These are phyloP conservation scores for Zopfochytrium polystomum DNA, from an alignment of 371 early-diverging fungal species.

Conservation along the genomic window DNA sequence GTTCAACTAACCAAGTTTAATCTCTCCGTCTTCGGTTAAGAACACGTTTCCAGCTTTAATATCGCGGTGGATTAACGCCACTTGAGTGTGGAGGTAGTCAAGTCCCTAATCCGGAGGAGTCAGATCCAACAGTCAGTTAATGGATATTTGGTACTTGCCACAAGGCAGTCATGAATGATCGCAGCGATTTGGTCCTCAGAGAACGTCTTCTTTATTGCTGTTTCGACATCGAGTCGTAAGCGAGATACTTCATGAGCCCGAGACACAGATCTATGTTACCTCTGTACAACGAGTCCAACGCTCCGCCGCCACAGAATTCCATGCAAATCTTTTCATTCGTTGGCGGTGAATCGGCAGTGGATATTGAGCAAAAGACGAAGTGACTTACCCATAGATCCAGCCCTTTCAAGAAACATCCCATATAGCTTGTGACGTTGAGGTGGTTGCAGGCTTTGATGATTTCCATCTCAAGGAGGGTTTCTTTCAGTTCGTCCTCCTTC, in stretches of 20 bases:
- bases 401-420: slow-evolving; percentile 54
- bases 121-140: background rate
- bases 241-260: background rate
- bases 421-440: slow-evolving; percentile 50
- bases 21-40: slow-evolving; percentile 59
- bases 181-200: slow-evolving; percentile 59
- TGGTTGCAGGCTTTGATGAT: slow-evolving; percentile 51
- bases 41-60: slow-evolving; percentile 82
- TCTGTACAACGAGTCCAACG: slow-evolving; percentile 52
- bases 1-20: slow-evolving; percentile 59
- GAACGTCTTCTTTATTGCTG: slow-evolving; percentile 56
- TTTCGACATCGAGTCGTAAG: background rate
- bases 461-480: slow-evolving; percentile 60
- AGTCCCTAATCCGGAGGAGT: no score
- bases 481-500: slow-evolving; percentile 59
- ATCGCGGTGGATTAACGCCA: slow-evolving; percentile 74
- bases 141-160: slow-evolving; percentile 23
- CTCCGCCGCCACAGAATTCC: slow-evolving; percentile 63
- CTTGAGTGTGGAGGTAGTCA: slow-evolving; percentile 64
- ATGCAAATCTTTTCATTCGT: slow-evolving; percentile 60
- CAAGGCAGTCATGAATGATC: slow-evolving; percentile 58
- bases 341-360: no score
- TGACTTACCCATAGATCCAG: slow-evolving; percentile 52
- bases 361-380: background rate
- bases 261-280: slow-evolving; percentile 21